These are phyloP conservation scores for Pleurotus sapidus DNA, from an alignment of 768 basidiomycete genomes.

Conservation along the genomic window DNA sequence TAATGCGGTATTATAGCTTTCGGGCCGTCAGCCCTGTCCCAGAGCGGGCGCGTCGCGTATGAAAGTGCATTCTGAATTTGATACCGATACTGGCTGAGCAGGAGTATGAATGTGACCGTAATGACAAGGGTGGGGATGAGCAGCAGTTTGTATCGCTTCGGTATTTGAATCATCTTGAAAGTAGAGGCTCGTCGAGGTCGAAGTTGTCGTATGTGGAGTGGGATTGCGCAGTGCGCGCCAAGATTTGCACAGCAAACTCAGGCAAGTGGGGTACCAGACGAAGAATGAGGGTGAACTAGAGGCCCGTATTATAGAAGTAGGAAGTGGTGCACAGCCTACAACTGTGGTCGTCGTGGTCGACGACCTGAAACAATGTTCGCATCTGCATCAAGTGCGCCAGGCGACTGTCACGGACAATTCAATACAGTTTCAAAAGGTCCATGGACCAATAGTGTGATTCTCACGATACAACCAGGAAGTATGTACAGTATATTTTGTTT, in stretches of 20 bases:
- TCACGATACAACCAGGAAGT: not conserved
- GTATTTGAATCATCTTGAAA: not conserved
- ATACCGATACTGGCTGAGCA: conserved; percentile 38
- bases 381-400: not conserved
- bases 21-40: conserved; percentile 54
- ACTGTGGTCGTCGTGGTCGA: conserved; percentile 3
- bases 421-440: not conserved
- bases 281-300: not conserved
- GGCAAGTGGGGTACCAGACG: conserved; percentile 1
- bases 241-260: conserved; percentile 6
- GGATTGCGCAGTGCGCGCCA: not conserved
- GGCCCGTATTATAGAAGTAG: not conserved
- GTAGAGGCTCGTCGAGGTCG: not conserved
- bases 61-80: conserved; percentile 51
- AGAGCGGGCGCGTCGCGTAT: conserved; percentile 56
- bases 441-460: not conserved
- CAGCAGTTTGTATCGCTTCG: conserved; percentile 19
- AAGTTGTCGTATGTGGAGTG: not conserved
- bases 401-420: not conserved
- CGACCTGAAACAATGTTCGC: not conserved
- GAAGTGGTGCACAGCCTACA: conserved; percentile 1
- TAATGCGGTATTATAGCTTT: conserved; percentile 48
- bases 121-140: conserved; percentile 31
- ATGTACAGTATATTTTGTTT: not conserved
- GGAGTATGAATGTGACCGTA: conserved; percentile 28